These are phyloP conservation scores for Agaricus blazei DNA, from an alignment of 768 basidiomycete genomes.

Conservation along the genomic window DNA sequence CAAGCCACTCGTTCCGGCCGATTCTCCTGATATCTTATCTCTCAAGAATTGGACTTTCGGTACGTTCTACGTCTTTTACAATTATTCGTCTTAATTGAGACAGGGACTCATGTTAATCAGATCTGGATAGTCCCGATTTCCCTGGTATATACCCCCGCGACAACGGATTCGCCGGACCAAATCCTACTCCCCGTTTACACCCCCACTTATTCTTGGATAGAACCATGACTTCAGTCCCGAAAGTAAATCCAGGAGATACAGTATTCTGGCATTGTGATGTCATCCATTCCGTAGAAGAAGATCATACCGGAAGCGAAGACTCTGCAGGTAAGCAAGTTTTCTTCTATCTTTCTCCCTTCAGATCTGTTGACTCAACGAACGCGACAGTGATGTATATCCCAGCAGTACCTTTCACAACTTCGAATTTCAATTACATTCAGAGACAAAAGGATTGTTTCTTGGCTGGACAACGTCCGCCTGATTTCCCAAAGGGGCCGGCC, in stretches of 20 bases:
- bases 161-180: conserved; percentile 37
- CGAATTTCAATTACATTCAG: conserved; percentile 55
- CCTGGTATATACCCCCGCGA: conserved; percentile 41
- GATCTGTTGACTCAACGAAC: not conserved
- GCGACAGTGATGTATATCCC: conserved; percentile 72
- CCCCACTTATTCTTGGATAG: conserved; percentile 61
- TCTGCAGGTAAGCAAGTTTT: conserved; percentile 40
- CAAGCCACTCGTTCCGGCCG: conserved; percentile 36
- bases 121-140: conserved; percentile 43
- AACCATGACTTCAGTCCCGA: conserved; percentile 68
- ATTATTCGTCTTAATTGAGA: too few species aligned
- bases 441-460: conserved; percentile 62
- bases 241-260: conserved; percentile 70
- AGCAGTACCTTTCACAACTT: conserved; percentile 59
- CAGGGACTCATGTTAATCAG: too few species aligned
- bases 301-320: conserved; percentile 49
- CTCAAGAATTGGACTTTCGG: conserved; percentile 54
- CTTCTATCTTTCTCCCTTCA: not conserved
- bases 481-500: conserved; percentile 50
- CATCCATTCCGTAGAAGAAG: conserved; percentile 42
- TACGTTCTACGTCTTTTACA: conserved; percentile 11
- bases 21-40: conserved; percentile 38
- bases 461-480: conserved; percentile 58
- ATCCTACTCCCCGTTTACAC: conserved; percentile 50
- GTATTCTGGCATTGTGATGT: conserved; percentile 75